Base-by-base conservation (phyloP, 208 protist genomes). In the Trypanosoma caninum region DNA sequence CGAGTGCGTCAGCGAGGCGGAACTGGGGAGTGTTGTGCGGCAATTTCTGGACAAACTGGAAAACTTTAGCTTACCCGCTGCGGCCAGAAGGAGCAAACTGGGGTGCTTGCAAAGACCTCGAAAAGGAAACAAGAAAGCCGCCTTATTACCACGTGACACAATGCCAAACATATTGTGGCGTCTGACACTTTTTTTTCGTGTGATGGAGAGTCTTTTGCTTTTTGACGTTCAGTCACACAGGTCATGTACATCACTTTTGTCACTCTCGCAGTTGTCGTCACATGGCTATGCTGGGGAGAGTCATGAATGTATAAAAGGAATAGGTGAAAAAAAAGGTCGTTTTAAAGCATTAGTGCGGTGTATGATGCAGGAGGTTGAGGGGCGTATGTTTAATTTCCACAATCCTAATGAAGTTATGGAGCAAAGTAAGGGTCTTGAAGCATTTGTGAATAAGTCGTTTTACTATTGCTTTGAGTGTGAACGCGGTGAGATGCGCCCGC, bases 41-140 rank as follows among this genome's bases (percentile, higher is more conserved):
- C 7, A 8, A 0, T 69, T 69, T 37, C 25, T 69, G 25, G 44
- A 69, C n/a, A 69, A 52, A 47, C n/a, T 69, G 3, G 62, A 69
- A 3, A 30, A 23, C 0, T 34, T 69, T 7, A 56, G 33, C 48
- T 30, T 59, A 25, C 33, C 54, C 16, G 23, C 45, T 20, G 30
- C 22, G 18, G 33, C 10, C 18, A 13, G 28, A 25, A 52, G 13
- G 7, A 33, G 16, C 13, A 28, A 23, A n/a, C 23, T 4, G 46
- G 22, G 2, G 40, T 22, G 23, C 34, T 25, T 7, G 27, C 41
- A 59, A 44, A 16, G 18, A 59, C 10, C 34, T 33, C 11, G 23
- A 42, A 9, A 0, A 53, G 31, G 22, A 30, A 33, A 22, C 23
- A 6, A 16, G 20, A 23, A 54, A 3, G 30, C 2, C 7, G 0